Conservation (phyloP, 2,329 filamentous ascomycete genomes). For the Pezicula radicicola region DNA sequence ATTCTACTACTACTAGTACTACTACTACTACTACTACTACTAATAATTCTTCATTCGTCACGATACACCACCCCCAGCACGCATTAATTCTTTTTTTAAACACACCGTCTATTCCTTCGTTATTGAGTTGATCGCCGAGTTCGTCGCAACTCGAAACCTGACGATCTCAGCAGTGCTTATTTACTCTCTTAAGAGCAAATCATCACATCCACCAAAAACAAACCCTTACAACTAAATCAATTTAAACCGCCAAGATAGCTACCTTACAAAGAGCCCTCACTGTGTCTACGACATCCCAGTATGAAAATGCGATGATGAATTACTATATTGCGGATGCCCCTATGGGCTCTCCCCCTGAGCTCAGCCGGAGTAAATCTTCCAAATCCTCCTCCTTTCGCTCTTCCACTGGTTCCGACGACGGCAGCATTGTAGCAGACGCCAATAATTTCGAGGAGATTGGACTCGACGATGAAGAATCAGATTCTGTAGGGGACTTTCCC, state of each 20-base stretch:
- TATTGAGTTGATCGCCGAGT: too few species aligned
- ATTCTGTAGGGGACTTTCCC: conserved; percentile 20
- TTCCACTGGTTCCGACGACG: conserved; percentile 69
- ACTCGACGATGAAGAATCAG: conserved; percentile 59
- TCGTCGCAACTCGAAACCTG: too few species aligned
- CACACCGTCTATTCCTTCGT: too few species aligned
- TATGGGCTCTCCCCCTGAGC: conserved; percentile 67
- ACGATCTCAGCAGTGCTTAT: too few species aligned
- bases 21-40: too few species aligned
- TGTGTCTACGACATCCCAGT: conserved; percentile 9
- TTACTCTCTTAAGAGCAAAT: too few species aligned
- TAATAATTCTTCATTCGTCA: too few species aligned
- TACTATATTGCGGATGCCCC: conserved; percentile 17
- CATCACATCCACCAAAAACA: too few species aligned
- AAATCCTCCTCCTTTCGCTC: conserved; percentile 89
- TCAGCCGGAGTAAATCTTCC: conserved; percentile 83
- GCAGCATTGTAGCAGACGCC: conserved; percentile 66
- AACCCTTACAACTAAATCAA: neutral
- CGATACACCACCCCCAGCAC: too few species aligned
- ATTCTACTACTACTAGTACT: too few species aligned
- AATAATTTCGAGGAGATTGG: conserved; percentile 93
- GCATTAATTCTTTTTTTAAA: too few species aligned
- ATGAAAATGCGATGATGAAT: conserved; percentile 27
- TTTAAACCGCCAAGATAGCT: conserved; percentile 27
- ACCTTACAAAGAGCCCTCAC: conserved; percentile 23